These are phyloP conservation scores for Alternaria arbusti DNA, from an alignment of 2,329 filamentous ascomycete genomes.

Conservation along the genomic window DNA sequence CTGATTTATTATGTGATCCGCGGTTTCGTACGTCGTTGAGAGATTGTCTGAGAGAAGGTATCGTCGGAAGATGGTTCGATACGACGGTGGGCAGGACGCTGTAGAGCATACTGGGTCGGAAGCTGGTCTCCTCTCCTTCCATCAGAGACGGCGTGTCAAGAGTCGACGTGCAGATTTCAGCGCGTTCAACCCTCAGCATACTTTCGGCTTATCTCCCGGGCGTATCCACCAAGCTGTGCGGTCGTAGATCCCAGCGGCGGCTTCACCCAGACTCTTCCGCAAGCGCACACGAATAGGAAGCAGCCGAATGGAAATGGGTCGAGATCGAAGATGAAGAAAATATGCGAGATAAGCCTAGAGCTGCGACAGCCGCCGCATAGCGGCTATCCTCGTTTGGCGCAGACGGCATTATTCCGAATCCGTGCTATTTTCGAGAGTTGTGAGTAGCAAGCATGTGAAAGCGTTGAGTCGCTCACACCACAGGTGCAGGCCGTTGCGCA, in stretches of 20 bases:
- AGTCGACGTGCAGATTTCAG: constrained; percentile 1
- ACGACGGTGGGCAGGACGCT: constrained; percentile 61
- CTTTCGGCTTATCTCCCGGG: constrained; percentile 18
- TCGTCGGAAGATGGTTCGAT: constrained; percentile 58
- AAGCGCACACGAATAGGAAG: background rate
- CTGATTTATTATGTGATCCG: constrained; percentile 20
- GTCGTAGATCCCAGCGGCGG: background rate
- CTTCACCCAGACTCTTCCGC: background rate
- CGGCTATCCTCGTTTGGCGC: constrained; percentile 22
- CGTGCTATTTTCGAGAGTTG: constrained; percentile 7
- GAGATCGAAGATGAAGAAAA: background rate
- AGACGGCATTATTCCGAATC: constrained; percentile 16
- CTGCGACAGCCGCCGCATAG: constrained; percentile 8
- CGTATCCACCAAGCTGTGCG: background rate
- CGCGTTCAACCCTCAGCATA: constrained; percentile 13
- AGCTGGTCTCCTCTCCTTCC: constrained; percentile 14
- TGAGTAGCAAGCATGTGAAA: constrained; percentile 30
- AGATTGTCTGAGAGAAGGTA: constrained; percentile 56
- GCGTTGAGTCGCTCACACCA: constrained; percentile 16
- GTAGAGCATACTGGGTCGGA: constrained; percentile 56
- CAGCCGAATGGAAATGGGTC: background rate
- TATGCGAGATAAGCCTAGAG: background rate
- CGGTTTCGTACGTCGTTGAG: constrained; percentile 36
- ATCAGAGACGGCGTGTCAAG: constrained; percentile 14
- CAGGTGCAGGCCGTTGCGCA: constrained; percentile 12